Conservation (phyloP, 2,329 filamentous ascomycete genomes). For the Aspergillus fructus region DNA sequence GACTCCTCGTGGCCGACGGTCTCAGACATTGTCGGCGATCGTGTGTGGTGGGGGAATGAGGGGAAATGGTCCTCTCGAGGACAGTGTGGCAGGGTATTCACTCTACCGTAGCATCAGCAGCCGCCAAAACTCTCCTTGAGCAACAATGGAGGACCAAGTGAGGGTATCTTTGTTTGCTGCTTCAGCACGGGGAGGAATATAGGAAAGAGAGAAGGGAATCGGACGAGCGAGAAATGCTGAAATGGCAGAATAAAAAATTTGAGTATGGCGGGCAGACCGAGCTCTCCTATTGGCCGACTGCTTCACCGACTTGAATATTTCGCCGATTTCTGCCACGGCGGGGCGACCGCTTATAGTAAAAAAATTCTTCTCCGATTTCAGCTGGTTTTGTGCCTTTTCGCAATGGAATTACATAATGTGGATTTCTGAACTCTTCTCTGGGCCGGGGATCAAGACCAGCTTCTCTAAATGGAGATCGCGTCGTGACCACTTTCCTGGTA, state of each 20-base stretch:
- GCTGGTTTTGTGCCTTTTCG: constrained; percentile 1
- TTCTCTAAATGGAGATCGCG: not conserved
- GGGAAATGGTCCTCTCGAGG: constrained; percentile 38
- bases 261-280: constrained; percentile 20
- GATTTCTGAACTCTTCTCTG: not conserved
- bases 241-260: constrained; percentile 27
- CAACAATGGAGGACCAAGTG: constrained; percentile 14
- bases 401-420: constrained; percentile 8
- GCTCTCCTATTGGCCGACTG: constrained; percentile 23
- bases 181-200: constrained; percentile 30
- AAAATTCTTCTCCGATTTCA: constrained; percentile 16
- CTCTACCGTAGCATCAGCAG: constrained; percentile 42
- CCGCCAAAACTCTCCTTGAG: constrained; percentile 27
- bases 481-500: not conserved
- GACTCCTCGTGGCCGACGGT: constrained; percentile 30
- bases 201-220: constrained; percentile 20
- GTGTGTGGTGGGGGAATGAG: constrained; percentile 21
- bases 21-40: constrained; percentile 31
- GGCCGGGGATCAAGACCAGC: not conserved
- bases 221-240: constrained; percentile 19
- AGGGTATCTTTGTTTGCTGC: constrained; percentile 23
- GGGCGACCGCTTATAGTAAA: constrained; percentile 16
- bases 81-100: constrained; percentile 31
- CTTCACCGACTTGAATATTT: constrained; percentile 21
- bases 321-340: constrained; percentile 18